These are phyloP conservation scores for Dactylellina leptospora DNA, from an alignment of 2,329 filamentous ascomycete species.

Conservation along the genomic window DNA sequence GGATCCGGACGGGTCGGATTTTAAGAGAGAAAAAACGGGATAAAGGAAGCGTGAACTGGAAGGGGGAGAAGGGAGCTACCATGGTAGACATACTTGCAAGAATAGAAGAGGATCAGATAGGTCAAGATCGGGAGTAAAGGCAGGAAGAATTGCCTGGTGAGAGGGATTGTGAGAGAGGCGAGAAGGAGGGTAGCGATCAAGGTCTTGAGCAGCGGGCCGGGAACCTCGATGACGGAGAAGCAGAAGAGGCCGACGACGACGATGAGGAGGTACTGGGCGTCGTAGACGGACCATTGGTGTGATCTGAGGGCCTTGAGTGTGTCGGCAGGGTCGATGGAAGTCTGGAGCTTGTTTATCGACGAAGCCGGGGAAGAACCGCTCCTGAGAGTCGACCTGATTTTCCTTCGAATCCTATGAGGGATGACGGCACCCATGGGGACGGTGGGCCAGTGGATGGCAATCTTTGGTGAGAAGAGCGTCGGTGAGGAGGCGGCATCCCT, in stretches of 20 bases:
- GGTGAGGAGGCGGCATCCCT: conserved; percentile 44
- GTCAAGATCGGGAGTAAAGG: conserved; percentile 84
- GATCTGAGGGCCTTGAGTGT: conserved; percentile 77
- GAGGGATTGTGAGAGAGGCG: conserved; percentile 77
- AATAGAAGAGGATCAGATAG: conserved; percentile 91
- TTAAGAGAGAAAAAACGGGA: background rate
- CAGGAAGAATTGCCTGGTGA: conserved; percentile 89
- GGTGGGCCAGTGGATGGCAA: conserved; percentile 56
- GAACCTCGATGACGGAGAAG: conserved; percentile 78
- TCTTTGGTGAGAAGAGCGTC: conserved; percentile 50
- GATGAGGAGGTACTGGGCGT: conserved; percentile 83
- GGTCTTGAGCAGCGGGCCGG: conserved; percentile 81
- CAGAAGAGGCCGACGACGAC: conserved; percentile 81
- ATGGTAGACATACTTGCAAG: conserved; percentile 79
- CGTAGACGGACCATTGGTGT: conserved; percentile 82
- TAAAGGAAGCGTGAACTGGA: background rate
- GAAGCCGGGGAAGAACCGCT: conserved; percentile 73
- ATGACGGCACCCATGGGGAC: conserved; percentile 55
- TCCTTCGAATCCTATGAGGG: conserved; percentile 60
- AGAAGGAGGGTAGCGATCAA: conserved; percentile 73
- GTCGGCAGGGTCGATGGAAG: conserved; percentile 81
- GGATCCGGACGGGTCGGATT: conserved; percentile 16
- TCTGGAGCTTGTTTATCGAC: conserved; percentile 78
- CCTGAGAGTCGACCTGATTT: conserved; percentile 74
- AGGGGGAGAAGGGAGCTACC: no score